Conservation (phyloP, 179 eudicot genomes). For the Sideroxylon spinosum region DNA sequence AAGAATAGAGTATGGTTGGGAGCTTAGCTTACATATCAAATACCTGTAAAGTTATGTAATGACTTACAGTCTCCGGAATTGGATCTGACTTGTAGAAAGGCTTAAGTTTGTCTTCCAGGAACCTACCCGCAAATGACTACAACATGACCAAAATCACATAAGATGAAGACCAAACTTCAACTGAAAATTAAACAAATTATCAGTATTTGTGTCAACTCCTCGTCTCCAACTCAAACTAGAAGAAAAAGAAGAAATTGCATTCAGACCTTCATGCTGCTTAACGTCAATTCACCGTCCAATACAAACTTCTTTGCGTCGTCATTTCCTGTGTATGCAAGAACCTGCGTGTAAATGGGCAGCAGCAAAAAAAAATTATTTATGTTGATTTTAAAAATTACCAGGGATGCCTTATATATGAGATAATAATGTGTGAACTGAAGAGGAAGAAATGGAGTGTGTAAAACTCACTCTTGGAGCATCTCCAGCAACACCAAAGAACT, state of each 20-base stretch:
- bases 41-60: neutral
- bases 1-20: neutral
- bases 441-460: neutral
- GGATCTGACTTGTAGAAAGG: constrained; percentile 90
- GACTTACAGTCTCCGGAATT: constrained; percentile 69
- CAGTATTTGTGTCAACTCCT: neutral
- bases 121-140: constrained; percentile 64
- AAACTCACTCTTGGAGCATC: constrained; percentile 57
- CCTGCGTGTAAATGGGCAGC: constrained; percentile 33
- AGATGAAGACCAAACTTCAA: constrained; percentile 5
- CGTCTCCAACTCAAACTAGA: neutral
- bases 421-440: too few species aligned
- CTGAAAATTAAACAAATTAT: neutral
- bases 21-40: neutral
- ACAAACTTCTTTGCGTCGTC: constrained; percentile 62
- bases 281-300: constrained; percentile 60
- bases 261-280: constrained; percentile 47
- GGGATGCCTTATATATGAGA: neutral
- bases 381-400: too few species aligned
- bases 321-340: constrained; percentile 65
- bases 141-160: constrained; percentile 10
- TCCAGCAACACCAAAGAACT: constrained; percentile 68
- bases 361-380: neutral
- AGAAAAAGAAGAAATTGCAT: neutral
- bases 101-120: constrained; percentile 69